Evolutionary conservation across 1,284 basidiomycete genomes (phyloP), one percentile per base, ranked within the genome.

Genomic region (Phellopilus nigrolimitatus): DNA sequence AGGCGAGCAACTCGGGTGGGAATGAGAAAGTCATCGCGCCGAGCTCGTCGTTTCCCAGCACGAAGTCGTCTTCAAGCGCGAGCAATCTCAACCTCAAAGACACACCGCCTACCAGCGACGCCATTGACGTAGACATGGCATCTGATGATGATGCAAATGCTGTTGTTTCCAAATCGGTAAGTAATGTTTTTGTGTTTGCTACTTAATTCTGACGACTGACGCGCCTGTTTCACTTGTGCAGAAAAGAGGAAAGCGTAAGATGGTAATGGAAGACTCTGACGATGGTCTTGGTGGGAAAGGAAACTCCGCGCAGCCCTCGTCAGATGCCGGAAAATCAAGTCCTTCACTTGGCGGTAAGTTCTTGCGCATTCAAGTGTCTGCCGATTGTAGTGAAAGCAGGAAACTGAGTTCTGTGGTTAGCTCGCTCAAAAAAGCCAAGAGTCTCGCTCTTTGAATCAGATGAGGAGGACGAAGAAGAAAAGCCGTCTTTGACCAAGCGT

Each of bases 21-120:
- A 39, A 36, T 31, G 10, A 22, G 28, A 47, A 39, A 9, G 44
- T 8, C 5, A 17, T 19, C 9, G 41, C 39, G 19, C 46, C 53
- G 15, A 58, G 44, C 21, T 48, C 57, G 19, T 46, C 40, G 7
- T 47, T 47, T 30, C 42, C 51, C 51, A 45, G 59, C 51, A 19
- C 56, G 65, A 41, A 53, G 34, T 55, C 57, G 25, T 59, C 59
- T 21, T 57, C 59, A 24, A 49, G 46, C 4, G n/a, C 47, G 37
- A 52, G 45, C 36, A 45, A 47, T 31, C 22, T 33, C 7, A 42
- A 60, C 41, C 55, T 56, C n/a, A 69, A 69, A 37, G 75, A 78
- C 12, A 85, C 82, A 1, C 86, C 86, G 13, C 85, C 86, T 0
- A 85, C 84, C 1, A 89, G 87, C 57, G 84, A 89, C 56, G 71